Percentiles rank a stretch among this genome's conserved stretches.
Evolutionary conservation across 164 flowering plant genomes (phyloP).

Genomic region (Nymphaea colorata): DNA sequence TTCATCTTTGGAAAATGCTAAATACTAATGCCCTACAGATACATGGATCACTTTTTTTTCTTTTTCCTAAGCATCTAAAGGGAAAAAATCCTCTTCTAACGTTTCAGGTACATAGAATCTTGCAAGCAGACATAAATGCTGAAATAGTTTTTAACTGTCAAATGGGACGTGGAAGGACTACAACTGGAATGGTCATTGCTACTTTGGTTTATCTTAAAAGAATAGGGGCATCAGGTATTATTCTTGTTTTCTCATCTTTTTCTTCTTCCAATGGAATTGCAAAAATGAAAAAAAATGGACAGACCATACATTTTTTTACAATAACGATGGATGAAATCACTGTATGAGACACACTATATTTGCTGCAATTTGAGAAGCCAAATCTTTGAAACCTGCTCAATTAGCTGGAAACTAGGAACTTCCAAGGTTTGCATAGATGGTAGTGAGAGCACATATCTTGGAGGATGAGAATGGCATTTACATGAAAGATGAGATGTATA

Average conservation of each 20-base stretch:
- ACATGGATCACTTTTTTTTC: too few species aligned
- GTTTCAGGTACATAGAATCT: conserved; percentile 58
- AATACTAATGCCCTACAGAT: too few species aligned
- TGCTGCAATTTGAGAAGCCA: too few species aligned
- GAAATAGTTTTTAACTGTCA: conserved; percentile 90
- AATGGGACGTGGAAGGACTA: conserved; percentile 98
- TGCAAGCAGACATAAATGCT: conserved; percentile 55
- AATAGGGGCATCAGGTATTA: conserved; percentile 77
- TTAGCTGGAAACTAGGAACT: too few species aligned
- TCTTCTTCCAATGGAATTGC: neutral
- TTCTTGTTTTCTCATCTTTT: neutral
- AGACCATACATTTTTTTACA: neutral
- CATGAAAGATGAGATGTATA: too few species aligned
- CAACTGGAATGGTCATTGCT: conserved; percentile 98
- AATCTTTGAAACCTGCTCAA: too few species aligned
- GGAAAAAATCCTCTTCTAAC: neutral
- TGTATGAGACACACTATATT: too few species aligned
- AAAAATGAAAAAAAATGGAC: too few species aligned
- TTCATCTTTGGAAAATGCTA: too few species aligned
- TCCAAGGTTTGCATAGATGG: too few species aligned
- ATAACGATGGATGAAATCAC: neutral
- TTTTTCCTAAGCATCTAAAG: neutral
- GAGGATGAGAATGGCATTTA: too few species aligned
- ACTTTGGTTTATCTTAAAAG: conserved; percentile 77
- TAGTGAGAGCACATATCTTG: too few species aligned